Conservation (phyloP, 768 basidiomycete species). For the Tylopilus cervinicoccineus region DNA sequence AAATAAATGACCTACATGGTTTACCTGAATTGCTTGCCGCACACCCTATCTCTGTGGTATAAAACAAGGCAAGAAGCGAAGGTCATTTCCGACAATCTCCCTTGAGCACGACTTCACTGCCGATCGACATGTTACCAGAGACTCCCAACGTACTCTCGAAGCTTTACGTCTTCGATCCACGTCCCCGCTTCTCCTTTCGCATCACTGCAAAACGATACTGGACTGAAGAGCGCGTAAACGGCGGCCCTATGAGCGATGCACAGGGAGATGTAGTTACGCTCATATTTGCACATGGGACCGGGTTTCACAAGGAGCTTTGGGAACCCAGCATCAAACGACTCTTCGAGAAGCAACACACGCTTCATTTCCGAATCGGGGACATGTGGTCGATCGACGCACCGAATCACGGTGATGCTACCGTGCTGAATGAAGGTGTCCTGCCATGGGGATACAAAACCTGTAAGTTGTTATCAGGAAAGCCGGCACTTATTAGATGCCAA, state of each 20-base stretch:
- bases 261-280: not conserved
- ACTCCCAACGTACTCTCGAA: not conserved
- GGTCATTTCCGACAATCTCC: not conserved
- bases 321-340: not conserved
- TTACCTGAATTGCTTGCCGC: no score
- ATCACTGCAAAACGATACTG: not conserved
- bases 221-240: not conserved
- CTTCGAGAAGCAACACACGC: not conserved
- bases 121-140: no score
- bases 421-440: not conserved
- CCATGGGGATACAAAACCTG: not conserved
- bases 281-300: conserved; percentile 3
- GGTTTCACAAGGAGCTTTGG: conserved; percentile 12
- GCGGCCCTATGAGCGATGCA: no score
- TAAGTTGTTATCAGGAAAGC: not conserved
- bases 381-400: not conserved
- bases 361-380: not conserved
- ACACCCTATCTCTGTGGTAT: no score
- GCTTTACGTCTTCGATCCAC: not conserved
- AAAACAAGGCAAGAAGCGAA: no score
- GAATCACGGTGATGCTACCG: not conserved
- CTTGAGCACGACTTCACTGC: not conserved
- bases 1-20: no score
- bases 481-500: no score
- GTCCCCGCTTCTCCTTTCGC: not conserved